These are phyloP conservation scores for Blepharisma japonicum DNA, from an alignment of 73 alveolate species.

Conservation along the genomic window DNA sequence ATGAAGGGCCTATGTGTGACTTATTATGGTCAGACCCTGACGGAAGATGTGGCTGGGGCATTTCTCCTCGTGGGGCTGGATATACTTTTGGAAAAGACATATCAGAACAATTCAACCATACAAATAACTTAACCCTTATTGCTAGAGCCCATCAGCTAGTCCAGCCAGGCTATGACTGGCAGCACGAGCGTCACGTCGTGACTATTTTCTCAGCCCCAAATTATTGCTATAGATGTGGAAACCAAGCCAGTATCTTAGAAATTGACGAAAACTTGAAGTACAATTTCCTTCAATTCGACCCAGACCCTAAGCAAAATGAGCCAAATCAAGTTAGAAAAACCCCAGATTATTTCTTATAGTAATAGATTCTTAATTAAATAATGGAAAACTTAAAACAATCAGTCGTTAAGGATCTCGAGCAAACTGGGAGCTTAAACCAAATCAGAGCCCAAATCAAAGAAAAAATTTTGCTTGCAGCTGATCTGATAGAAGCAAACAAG, in stretches of 20 bases:
- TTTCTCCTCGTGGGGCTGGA: slow-evolving; percentile 83
- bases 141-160: slow-evolving; percentile 83
- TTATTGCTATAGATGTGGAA: slow-evolving; percentile 95
- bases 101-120: slow-evolving; percentile 80
- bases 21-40: slow-evolving; percentile 80
- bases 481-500: too few relatives aligned
- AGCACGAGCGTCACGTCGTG: slow-evolving; percentile 67
- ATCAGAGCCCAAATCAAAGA: too few relatives aligned
- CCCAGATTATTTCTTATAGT: slow-evolving; percentile 24
- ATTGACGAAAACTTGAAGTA: slow-evolving; percentile 52
- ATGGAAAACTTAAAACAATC: too few relatives aligned
- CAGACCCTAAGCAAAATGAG: slow-evolving; percentile 43
- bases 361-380: too few relatives aligned
- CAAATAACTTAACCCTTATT: slow-evolving; percentile 52
- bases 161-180: slow-evolving; percentile 78
- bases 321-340: neutral
- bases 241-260: slow-evolving; percentile 70
- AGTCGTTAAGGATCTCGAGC: too few relatives aligned
- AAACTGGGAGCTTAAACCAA: too few relatives aligned
- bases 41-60: slow-evolving; percentile 90
- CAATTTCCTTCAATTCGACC: slow-evolving; percentile 55
- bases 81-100: slow-evolving; percentile 90
- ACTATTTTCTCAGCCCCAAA: slow-evolving; percentile 93
- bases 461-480: too few relatives aligned
- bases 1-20: slow-evolving; percentile 90